A percentile compares a stretch with the other conserved stretches of the same genome.
phyloP scores from a whole-genome alignment of 169 alveolate genomes.

The Toxoplasma gondii region DNA sequence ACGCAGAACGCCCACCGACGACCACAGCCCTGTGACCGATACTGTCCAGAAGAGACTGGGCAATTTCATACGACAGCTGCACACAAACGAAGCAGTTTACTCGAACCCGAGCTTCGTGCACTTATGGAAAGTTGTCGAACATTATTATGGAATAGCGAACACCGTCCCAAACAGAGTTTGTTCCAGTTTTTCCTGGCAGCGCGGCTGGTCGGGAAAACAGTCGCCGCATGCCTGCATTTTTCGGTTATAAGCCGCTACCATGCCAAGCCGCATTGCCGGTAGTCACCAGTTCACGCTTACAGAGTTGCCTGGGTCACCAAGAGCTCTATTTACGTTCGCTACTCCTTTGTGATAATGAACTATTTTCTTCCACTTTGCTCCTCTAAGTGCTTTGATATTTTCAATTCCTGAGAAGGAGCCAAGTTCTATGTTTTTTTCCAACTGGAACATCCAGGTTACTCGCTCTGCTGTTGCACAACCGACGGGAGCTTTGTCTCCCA shows the following conservation, averaged over 20 bases:
- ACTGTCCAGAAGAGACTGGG: not conserved
- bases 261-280: not conserved
- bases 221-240: not conserved
- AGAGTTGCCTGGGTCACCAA: not conserved
- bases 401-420: too few relatives aligned
- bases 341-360: not conserved
- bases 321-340: not conserved
- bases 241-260: not conserved
- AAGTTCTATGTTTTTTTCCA: not conserved
- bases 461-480: not conserved
- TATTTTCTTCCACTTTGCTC: not conserved
- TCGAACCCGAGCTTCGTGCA: not conserved
- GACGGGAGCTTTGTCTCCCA: not conserved
- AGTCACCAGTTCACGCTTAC: not conserved
- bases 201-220: not conserved
- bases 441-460: not conserved
- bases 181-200: too few relatives aligned
- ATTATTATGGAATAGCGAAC: too few relatives aligned
- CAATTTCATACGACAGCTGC: not conserved
- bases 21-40: not conserved
- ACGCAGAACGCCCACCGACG: not conserved
- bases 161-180: too few relatives aligned
- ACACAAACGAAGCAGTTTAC: too few relatives aligned
- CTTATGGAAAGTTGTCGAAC: not conserved
- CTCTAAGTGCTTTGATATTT: not conserved